Base-by-base conservation (phyloP, 495 filamentous ascomycete species). In the Penicillium subrubescens region DNA sequence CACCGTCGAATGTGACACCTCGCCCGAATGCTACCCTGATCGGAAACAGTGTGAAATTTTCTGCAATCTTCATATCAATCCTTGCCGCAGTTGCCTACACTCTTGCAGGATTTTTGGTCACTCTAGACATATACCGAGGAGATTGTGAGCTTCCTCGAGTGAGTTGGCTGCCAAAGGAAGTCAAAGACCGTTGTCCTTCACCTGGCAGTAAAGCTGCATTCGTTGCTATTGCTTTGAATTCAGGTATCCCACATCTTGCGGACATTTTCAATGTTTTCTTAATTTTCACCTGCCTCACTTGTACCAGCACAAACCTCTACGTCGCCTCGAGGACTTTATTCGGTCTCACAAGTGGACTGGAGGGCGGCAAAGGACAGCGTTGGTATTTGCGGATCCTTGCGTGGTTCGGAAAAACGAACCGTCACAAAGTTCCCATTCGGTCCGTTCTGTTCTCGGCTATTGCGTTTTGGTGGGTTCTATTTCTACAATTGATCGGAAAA, bases 251-350 rank as follows among this genome's bases (percentile, higher is more conserved):
- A 10, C 19, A 46, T 46, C 43, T 46, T 8, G 43, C 43, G 2
- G 43, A 46, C 23, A 8, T 46, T 11, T 46, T 46, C 19, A 46
- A 46, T 2, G 43, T 46, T 21, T 46, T 23, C 19, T 23, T 46
- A 7, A 46, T 46, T 11, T 46, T 46, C 19, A 46, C 43, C 1
- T 46, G 43, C 43, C 43, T 46, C 8, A 46, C 43, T 21, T 46
- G 43, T 12, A 76, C 82, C 0, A 79, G 77, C 65, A 78, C 79
- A 6, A 73, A 75, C 37, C 68, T 85, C 0, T 85, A 84, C 56
- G 68, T 84, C 29, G 78, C 82, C 1, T 81, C 81, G 3, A 72
- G 82, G 6, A 76, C 78, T 0, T 60, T 85, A 2, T 83, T 79
- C 61, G 80, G 81, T 10, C 65, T 84, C 21, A 76, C 77, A 0